Evolutionary conservation across 495 filamentous ascomycete genomes (phyloP).

Genomic region (Neurospora tetraspora): DNA sequence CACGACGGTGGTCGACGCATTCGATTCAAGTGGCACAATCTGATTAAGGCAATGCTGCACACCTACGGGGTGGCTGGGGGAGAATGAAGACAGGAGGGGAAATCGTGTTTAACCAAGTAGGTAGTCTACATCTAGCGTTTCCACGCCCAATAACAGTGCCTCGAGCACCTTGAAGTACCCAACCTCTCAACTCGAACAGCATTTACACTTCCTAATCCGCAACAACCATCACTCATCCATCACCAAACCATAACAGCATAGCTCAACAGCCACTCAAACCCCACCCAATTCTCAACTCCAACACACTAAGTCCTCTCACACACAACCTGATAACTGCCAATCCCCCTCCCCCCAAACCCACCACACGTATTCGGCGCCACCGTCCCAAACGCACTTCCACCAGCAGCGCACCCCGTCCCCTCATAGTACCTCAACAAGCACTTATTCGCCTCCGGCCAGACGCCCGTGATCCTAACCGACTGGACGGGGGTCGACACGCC

Average conservation of each 20-base stretch:
- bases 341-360: background rate
- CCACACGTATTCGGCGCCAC: background rate
- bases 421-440: background rate
- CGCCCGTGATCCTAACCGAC: background rate
- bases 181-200: background rate
- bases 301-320: background rate
- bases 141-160: background rate
- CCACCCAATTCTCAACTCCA: background rate
- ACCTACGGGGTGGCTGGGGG: background rate
- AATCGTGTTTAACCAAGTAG: background rate
- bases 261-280: too few relatives aligned
- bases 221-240: background rate
- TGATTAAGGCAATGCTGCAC: background rate
- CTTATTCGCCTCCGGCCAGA: background rate
- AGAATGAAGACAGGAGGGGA: background rate
- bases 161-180: background rate
- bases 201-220: background rate
- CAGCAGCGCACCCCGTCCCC: background rate
- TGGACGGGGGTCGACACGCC: background rate
- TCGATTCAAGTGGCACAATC: background rate
- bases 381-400: background rate
- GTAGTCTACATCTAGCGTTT: background rate
- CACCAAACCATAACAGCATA: too few relatives aligned
- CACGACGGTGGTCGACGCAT: background rate
- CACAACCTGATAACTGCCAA: background rate